phyloP scores from a whole-genome alignment of 306 rosid species.

The Ziziphus jujuba region DNA sequence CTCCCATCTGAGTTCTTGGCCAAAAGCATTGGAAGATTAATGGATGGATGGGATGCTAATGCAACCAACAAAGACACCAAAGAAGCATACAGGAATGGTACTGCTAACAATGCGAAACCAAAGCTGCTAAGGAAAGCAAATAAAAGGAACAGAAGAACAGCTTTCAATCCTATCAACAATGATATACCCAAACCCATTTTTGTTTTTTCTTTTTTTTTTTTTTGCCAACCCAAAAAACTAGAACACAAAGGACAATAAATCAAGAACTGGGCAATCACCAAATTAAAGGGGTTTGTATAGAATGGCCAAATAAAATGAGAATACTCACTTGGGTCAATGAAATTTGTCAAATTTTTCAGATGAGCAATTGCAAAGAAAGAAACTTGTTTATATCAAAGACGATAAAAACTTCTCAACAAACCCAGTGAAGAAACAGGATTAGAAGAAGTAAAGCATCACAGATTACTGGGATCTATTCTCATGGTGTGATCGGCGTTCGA shows the following conservation, averaged over 20 bases:
- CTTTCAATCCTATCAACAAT: constrained; percentile 60
- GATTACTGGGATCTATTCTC: too few relatives aligned
- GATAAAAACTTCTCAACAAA: too few relatives aligned
- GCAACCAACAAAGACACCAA: constrained; percentile 55
- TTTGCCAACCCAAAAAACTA: too few relatives aligned
- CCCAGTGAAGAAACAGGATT: too few relatives aligned
- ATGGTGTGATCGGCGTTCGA: too few relatives aligned
- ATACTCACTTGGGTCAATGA: background rate
- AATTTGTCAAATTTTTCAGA: background rate
- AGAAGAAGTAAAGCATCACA: too few relatives aligned
- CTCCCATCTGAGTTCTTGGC: constrained; percentile 72
- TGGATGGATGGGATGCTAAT: constrained; percentile 67
- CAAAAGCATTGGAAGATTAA: constrained; percentile 72
- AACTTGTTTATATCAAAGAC: too few relatives aligned
- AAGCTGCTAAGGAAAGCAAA: constrained; percentile 48
- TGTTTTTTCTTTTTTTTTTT: background rate
- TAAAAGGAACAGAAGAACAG: constrained; percentile 27
- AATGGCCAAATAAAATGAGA: background rate
- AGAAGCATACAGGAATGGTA: constrained; percentile 69
- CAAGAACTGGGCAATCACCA: background rate
- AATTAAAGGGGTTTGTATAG: background rate
- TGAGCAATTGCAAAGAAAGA: too few relatives aligned
- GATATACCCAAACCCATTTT: constrained; percentile 75
- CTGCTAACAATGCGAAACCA: constrained; percentile 45
- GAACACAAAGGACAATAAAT: background rate